Conservation (phyloP, 2,329 filamentous ascomycete species). For the Rhynchosporium secalis region DNA sequence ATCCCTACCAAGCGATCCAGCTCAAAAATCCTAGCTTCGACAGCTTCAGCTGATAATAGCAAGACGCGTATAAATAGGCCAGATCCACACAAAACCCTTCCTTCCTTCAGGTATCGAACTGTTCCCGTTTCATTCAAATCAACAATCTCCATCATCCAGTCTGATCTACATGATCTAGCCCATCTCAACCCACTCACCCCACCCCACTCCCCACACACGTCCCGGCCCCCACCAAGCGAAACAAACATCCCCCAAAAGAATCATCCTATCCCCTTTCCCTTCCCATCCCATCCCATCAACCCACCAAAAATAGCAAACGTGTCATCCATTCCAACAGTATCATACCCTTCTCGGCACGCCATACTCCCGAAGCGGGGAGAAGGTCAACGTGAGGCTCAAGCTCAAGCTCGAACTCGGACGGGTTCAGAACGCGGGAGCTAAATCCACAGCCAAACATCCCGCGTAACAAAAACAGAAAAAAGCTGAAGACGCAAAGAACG, state of each 20-base stretch:
- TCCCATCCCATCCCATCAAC: too few species aligned
- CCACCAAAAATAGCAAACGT: too few species aligned
- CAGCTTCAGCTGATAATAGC: too few species aligned
- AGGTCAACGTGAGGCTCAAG: not conserved
- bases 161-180: not conserved
- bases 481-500: not conserved
- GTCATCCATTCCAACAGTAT: too few species aligned
- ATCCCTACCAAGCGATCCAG: too few species aligned
- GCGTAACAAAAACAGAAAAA: not conserved
- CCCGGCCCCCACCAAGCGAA: not conserved
- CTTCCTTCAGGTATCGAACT: not conserved
- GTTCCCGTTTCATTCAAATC: not conserved
- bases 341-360: not conserved
- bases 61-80: not conserved
- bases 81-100: not conserved
- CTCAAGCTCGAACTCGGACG: not conserved
- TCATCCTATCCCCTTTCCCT: too few species aligned
- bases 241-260: not conserved
- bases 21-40: too few species aligned
- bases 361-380: not conserved
- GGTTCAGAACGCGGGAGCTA: too few species aligned
- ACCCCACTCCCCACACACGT: not conserved
- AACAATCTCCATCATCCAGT: not conserved
- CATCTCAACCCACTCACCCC: not conserved
- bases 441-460: not conserved